These are phyloP conservation scores for Colletotrichum lentis DNA, from an alignment of 2,329 filamentous ascomycete genomes.

Conservation along the genomic window DNA sequence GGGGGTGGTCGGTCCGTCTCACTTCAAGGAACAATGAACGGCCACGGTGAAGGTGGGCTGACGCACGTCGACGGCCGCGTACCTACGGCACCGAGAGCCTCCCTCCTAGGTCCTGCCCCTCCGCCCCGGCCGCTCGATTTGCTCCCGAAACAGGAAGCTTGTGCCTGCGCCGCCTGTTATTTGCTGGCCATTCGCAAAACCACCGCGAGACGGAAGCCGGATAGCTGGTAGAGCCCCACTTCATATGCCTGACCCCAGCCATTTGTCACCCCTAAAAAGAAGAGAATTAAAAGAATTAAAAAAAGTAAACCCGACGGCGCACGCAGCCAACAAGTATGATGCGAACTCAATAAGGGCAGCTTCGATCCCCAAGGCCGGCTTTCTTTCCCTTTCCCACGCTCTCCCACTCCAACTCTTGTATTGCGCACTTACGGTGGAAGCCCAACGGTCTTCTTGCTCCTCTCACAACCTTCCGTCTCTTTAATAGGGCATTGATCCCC, in stretches of 20 bases:
- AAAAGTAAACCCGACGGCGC: constrained; percentile 8
- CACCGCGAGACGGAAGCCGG: neutral
- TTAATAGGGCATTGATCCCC: constrained; percentile 3
- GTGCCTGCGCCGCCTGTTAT: constrained; percentile 28
- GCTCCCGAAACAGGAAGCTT: constrained; percentile 31
- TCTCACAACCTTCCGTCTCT: neutral
- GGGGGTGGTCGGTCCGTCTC: too few species aligned
- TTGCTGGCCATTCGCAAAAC: constrained; percentile 21
- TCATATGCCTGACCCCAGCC: constrained; percentile 13
- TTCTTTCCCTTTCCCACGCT: neutral
- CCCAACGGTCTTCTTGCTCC: constrained; percentile 5
- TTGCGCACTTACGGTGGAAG: constrained; percentile 24
- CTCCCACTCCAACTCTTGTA: neutral
- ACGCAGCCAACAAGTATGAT: constrained; percentile 25
- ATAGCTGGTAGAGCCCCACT: neutral
- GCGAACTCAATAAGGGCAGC: constrained; percentile 31
- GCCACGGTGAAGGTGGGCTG: constrained; percentile 13
- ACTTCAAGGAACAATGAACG: too few species aligned
- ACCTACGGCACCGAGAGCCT: constrained; percentile 33
- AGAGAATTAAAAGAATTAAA: neutral
- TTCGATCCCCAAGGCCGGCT: constrained; percentile 15
- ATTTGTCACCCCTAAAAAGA: constrained; percentile 27
- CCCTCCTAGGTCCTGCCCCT: neutral
- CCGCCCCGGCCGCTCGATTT: constrained; percentile 20
- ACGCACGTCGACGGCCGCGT: constrained; percentile 33